Base-by-base conservation (phyloP, 164 flowering plant genomes). In the Litsea cubeba region DNA sequence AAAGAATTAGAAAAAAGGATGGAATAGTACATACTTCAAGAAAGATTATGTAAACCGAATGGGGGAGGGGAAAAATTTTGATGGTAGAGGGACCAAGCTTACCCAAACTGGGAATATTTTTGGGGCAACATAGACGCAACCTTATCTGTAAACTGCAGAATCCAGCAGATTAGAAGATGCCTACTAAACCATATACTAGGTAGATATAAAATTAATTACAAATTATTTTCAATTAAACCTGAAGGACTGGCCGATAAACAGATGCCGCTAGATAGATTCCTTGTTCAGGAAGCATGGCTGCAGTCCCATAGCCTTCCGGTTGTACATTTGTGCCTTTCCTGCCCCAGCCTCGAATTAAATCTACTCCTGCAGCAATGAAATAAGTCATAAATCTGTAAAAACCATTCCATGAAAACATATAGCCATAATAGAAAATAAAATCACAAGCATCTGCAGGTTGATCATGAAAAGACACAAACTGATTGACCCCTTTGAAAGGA, bases 281-380 rank as follows among this genome's bases (percentile, higher is more conserved):
- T 82, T 91, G 97, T 85, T 94, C 99, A 74, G 97, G 97, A 82
- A 96, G 87, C 70, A 94, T 87, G 71, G 97, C 86, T 71, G 96
- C 91, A 83, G 98, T 86, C 40, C 99, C 99, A 86, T 94, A 96
- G 70, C 99, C 99, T 87, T 96, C 99, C 78, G 94, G 94, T 25
- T 77, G 82, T 22, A 84, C 88, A 88, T 86, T 91, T 68, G 94
- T 76, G 75, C 89, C 90, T 81, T 84, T 91, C 85, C 87, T 87
- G 79, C 77, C 84, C 97, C 99, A 92, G 71, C 97, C 96, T 65
- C 97, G 88, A 81, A 90, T 84, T 69, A 86, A 85, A 77, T 91
- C 98, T 78, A 49, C 86, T 62, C 96, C 97, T 90, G 74, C 22
- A 73, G 28, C 25, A 70, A 35, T 25, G 58, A 6, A 49, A 50